Evolutionary conservation across 2,329 filamentous ascomycete genomes (phyloP).

Genomic region (Pestalotiopsis sp.): DNA sequence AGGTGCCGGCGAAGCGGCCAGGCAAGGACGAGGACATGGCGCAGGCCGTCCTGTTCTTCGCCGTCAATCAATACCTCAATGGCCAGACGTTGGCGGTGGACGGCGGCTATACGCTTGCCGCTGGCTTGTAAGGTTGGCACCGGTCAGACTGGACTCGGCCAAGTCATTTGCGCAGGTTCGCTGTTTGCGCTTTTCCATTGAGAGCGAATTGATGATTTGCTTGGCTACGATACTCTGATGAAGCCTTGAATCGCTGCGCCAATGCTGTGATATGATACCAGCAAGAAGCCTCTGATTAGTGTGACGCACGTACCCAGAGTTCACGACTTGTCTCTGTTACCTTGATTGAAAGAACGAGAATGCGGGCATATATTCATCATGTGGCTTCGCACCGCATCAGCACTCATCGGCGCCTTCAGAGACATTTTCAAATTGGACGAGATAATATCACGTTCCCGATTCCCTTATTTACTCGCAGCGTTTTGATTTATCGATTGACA

Average conservation of each 20-base stretch:
- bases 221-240: neutral
- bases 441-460: too few species aligned
- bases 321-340: too few species aligned
- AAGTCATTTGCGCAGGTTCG: neutral
- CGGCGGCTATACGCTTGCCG: constrained; percentile 43
- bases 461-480: too few species aligned
- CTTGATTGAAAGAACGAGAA: too few species aligned
- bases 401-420: too few species aligned
- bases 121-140: constrained; percentile 30
- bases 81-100: constrained; percentile 46
- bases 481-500: too few species aligned
- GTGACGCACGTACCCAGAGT: too few species aligned
- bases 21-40: constrained; percentile 73
- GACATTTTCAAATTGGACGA: too few species aligned
- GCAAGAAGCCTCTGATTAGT: too few species aligned
- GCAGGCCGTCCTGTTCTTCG: constrained; percentile 61
- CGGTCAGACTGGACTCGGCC: neutral
- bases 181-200: neutral
- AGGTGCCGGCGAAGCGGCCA: constrained; percentile 67
- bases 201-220: neutral
- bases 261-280: too few species aligned
- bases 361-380: too few species aligned
- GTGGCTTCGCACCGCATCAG: too few species aligned
- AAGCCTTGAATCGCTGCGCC: neutral
- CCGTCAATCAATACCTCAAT: constrained; percentile 45